Evolutionary conservation across 768 basidiomycete species (phyloP).

Genomic region (Agaricus bisporus): DNA sequence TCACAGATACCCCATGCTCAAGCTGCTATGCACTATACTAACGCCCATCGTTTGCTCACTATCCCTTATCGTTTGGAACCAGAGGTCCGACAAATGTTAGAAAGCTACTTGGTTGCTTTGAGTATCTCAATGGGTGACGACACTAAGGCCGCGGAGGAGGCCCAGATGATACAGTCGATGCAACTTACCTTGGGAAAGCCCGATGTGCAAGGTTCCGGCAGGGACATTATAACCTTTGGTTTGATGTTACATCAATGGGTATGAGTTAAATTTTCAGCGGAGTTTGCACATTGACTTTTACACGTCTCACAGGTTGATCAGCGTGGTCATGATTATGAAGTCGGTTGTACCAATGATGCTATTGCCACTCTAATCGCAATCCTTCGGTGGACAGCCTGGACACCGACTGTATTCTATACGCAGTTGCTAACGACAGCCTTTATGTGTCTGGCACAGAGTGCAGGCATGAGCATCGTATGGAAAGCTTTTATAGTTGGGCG

Average conservation of each 20-base stretch:
- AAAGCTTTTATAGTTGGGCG: slow-evolving; percentile 66
- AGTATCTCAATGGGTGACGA: slow-evolving; percentile 63
- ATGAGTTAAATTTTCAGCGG: slow-evolving; percentile 14
- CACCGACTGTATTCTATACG: slow-evolving; percentile 57
- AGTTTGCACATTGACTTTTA: neutral
- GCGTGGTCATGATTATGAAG: slow-evolving; percentile 56
- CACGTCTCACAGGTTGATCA: slow-evolving; percentile 41
- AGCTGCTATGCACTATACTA: slow-evolving; percentile 41
- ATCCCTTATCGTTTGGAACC: slow-evolving; percentile 46
- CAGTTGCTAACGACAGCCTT: slow-evolving; percentile 63
- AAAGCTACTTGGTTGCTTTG: slow-evolving; percentile 52
- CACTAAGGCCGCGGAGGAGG: slow-evolving; percentile 61
- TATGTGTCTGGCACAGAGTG: slow-evolving; percentile 52
- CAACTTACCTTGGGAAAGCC: slow-evolving; percentile 54
- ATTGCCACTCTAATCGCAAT: slow-evolving; percentile 49
- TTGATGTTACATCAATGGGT: slow-evolving; percentile 60
- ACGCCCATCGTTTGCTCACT: slow-evolving; percentile 45
- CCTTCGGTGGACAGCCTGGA: slow-evolving; percentile 59
- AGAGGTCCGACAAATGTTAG: slow-evolving; percentile 50
- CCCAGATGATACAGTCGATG: slow-evolving; percentile 62
- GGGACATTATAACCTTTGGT: slow-evolving; percentile 59
- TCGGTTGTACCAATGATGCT: slow-evolving; percentile 48
- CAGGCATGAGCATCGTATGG: slow-evolving; percentile 43
- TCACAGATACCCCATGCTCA: slow-evolving; percentile 59
- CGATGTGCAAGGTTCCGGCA: slow-evolving; percentile 52